Base-by-base conservation (phyloP, 108 stramenopile genomes). In the Fistulifera pelliculosa region DNA sequence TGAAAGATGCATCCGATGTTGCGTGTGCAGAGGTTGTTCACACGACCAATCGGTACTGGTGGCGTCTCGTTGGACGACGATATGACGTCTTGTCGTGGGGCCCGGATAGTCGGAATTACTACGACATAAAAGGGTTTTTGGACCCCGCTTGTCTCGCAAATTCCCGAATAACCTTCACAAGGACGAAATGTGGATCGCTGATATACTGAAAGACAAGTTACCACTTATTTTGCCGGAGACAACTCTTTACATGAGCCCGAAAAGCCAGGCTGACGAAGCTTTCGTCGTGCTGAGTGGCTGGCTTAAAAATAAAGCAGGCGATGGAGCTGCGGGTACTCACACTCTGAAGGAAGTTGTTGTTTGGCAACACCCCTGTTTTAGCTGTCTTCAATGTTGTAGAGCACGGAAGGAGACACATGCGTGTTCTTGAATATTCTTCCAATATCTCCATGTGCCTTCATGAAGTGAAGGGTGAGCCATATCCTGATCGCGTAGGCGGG, bases 21-120 rank as follows among this genome's bases (percentile, higher is more conserved):
- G 89, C 93, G 0, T 99, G 98, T 66, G 96, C 96, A 11, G 98
- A 99, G 60, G 96, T 99, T 11, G 81, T 94, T 65, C 92, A 96
- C 75, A 95, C 96, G 6, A 83, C 79, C 18, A 89, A 92, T 65
- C 80, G 98, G 14, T 92, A 77, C 24, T 96, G 95, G 93, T 90
- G 95, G 80, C 88, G 98, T 23, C 64, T 98, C 49, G 94, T 99
- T 38, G 98, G 98, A 0, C 81, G 88, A 17, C 66, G 96, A 27
- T 93, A 96, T 58, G 98, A 99, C 71, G 90, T 99, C 1, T 86
- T 94, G 71, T 80, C 92, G 0, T 96, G 94, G 94, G 67, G 73
- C 18, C 93, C 96, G 12, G 93, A 94, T 68, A 60, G 75, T 57
- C 71, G 97, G 17, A 81, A 86, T 58, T 93, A 95, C 66, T 64